A percentile compares a stretch with the other conserved stretches of the same genome.
Conservation (phyloP, 306 rosid species). For the Geum urbanum region DNA sequence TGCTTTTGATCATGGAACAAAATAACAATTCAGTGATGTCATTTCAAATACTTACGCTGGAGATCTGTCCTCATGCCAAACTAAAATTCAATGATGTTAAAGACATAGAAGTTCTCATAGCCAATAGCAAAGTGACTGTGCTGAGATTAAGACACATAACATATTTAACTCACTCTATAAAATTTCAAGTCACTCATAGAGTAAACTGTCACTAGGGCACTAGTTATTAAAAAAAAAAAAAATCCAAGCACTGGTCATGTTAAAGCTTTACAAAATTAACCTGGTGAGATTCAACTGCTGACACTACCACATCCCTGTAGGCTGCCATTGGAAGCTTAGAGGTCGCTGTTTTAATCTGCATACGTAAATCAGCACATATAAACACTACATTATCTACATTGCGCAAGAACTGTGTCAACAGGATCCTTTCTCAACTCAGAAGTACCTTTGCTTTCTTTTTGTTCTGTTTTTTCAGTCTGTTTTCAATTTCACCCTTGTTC, state of each 20-base stretch:
- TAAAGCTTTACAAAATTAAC: conserved; percentile 33
- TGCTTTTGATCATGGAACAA: conserved; percentile 42
- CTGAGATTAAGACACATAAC: not conserved
- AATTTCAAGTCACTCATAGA: conserved; percentile 13
- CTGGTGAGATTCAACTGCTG: conserved; percentile 82
- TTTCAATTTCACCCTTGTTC: conserved; percentile 45
- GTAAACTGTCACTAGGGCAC: conserved; percentile 3
- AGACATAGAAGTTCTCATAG: conserved; percentile 1
- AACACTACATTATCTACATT: not conserved
- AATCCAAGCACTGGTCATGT: conserved; percentile 12
- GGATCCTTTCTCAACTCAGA: not conserved
- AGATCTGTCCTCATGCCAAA: conserved; percentile 23
- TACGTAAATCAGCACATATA: conserved; percentile 23
- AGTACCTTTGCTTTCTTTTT: conserved; percentile 46
- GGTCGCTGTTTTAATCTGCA: conserved; percentile 52
- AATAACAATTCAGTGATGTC: not conserved
- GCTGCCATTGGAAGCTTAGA: conserved; percentile 81
- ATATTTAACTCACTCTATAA: conserved; percentile 22
- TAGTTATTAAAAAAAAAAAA: not conserved
- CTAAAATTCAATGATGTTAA: not conserved
- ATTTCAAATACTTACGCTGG: conserved; percentile 23
- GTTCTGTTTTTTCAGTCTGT: conserved; percentile 42
- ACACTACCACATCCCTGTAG: conserved; percentile 63
- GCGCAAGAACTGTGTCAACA: conserved; percentile 19
- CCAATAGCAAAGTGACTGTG: conserved; percentile 10